Conservation (phyloP, 805 yeast genomes). For the Hanseniaspora nectarophila region DNA sequence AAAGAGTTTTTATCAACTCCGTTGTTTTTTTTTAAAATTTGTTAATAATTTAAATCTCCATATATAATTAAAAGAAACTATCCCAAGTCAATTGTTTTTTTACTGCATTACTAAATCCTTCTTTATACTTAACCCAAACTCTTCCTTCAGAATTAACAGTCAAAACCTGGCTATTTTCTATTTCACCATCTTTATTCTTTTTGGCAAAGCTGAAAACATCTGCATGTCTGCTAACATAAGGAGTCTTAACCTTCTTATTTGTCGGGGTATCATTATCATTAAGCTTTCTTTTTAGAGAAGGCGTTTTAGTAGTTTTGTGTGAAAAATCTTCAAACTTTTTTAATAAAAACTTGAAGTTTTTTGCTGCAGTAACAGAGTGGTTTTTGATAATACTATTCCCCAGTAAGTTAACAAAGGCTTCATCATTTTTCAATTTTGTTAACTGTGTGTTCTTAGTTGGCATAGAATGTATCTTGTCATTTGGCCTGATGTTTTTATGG, state of each 20-base stretch:
- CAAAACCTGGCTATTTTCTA: slow-evolving; percentile 3
- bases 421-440: neutral
- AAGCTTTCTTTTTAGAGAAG: neutral
- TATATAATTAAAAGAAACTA: slow-evolving; percentile 39
- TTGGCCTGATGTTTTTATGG: neutral
- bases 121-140: slow-evolving; percentile 82
- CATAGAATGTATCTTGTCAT: neutral
- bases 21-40: too few species aligned
- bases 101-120: slow-evolving; percentile 87
- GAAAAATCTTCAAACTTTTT: slow-evolving; percentile 9
- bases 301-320: neutral
- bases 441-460: neutral
- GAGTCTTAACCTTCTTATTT: neutral
- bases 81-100: slow-evolving; percentile 71
- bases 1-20: neutral
- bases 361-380: neutral
- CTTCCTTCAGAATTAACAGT: slow-evolving; percentile 26
- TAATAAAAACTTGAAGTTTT: neutral
- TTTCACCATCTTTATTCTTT: neutral
- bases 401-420: neutral
- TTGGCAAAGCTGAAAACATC: neutral
- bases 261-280: neutral
- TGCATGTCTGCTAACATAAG: neutral
- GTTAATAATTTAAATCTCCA: neutral
- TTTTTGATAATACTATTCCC: neutral